These are phyloP conservation scores for Phytophthora cryptogea DNA, from an alignment of 352 stramenopile species.

Conservation along the genomic window DNA sequence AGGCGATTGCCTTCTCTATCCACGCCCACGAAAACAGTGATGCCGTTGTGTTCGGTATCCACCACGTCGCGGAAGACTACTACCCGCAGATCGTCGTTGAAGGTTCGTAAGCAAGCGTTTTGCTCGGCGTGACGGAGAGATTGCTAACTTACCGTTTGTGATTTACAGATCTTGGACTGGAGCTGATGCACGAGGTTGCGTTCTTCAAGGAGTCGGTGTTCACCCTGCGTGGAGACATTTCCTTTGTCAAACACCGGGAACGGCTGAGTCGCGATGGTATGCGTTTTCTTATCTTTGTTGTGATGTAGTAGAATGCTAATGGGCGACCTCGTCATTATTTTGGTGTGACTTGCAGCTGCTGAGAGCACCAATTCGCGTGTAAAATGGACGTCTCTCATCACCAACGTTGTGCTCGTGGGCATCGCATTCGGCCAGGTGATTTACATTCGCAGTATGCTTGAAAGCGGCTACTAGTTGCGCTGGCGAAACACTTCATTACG, in stretches of 20 bases:
- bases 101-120: slow-evolving; percentile 28
- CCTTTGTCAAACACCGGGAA: slow-evolving; percentile 82
- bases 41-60: slow-evolving; percentile 60
- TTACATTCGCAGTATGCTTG: slow-evolving; percentile 84
- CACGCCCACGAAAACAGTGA: slow-evolving; percentile 54
- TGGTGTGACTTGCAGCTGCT: slow-evolving; percentile 44
- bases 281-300: not conserved
- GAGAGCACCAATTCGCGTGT: slow-evolving; percentile 82
- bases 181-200: slow-evolving; percentile 82
- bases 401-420: slow-evolving; percentile 74
- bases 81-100: slow-evolving; percentile 83
- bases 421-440: slow-evolving; percentile 83
- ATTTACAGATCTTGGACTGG: slow-evolving; percentile 64
- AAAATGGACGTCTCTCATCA: slow-evolving; percentile 84
- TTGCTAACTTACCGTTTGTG: not conserved
- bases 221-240: slow-evolving; percentile 75
- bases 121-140: not conserved
- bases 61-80: slow-evolving; percentile 63
- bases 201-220: slow-evolving; percentile 85
- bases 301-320: not conserved
- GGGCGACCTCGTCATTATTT: slow-evolving; percentile 8
- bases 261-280: slow-evolving; percentile 72
- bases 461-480: slow-evolving; percentile 63
- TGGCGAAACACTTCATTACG: not conserved
- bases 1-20: slow-evolving; percentile 66